A percentile compares a stretch with the other conserved stretches of the same genome.
Conservation (phyloP, 2,329 filamentous ascomycete species). For the Diaporthe sp. region DNA sequence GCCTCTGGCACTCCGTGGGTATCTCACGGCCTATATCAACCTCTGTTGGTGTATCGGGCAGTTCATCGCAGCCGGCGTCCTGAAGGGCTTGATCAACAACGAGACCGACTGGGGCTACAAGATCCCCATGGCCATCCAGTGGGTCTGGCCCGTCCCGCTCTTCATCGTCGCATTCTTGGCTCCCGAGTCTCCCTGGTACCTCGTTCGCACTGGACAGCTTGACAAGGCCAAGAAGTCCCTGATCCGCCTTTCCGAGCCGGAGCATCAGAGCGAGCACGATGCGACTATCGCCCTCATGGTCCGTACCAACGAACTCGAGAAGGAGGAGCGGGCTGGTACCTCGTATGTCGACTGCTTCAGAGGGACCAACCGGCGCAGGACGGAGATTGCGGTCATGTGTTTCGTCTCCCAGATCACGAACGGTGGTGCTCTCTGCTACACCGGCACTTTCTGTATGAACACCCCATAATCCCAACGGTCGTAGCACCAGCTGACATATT, state of each 20-base stretch:
- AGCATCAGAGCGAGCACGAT: conserved; percentile 52
- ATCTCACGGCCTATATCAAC: conserved; percentile 48
- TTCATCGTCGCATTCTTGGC: conserved; percentile 42
- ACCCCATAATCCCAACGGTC: too few relatives aligned
- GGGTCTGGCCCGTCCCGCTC: conserved; percentile 43
- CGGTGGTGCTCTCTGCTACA: conserved; percentile 57
- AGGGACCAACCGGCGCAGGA: conserved; percentile 61
- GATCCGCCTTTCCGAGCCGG: conserved; percentile 47
- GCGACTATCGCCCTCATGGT: conserved; percentile 57
- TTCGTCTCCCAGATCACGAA: conserved; percentile 59
- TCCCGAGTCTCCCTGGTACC: conserved; percentile 47
- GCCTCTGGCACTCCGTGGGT: conserved; percentile 46
- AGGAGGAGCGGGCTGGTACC: conserved; percentile 54
- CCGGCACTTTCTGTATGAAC: conserved; percentile 54
- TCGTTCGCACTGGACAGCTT: conserved; percentile 39
- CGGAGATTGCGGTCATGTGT: conserved; percentile 58
- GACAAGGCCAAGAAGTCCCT: conserved; percentile 40
- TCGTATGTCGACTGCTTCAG: conserved; percentile 62
- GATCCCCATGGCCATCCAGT: conserved; percentile 45
- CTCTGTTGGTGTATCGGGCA: conserved; percentile 47
- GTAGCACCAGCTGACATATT: background rate
- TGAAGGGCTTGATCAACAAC: conserved; percentile 41
- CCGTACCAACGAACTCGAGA: conserved; percentile 61
- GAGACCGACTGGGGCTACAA: conserved; percentile 47
- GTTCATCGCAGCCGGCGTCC: conserved; percentile 45